Evolutionary conservation across 2,329 filamentous ascomycete genomes (phyloP).

Genomic region (Beauveria sp.): DNA sequence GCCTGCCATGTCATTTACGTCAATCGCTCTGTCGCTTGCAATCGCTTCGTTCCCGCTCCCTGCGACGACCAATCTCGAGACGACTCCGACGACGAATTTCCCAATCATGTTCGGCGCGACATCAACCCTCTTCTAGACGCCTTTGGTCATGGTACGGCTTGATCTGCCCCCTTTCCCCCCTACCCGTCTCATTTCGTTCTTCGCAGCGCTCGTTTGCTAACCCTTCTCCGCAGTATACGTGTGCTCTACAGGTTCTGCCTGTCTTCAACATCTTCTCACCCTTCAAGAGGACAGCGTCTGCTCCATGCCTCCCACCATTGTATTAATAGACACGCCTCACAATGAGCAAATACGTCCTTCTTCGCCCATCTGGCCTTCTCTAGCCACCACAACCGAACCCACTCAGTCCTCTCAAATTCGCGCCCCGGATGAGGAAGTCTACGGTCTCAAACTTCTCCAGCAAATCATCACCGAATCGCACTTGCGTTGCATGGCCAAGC

Average conservation of each 20-base stretch:
- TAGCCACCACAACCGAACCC: constrained; percentile 35
- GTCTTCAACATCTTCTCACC: constrained; percentile 44
- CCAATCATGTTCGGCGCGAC: constrained; percentile 36
- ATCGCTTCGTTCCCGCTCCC: constrained; percentile 33
- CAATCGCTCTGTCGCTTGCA: constrained; percentile 43
- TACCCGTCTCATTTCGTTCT: background rate
- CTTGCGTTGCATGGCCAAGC: constrained; percentile 46
- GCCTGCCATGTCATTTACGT: constrained; percentile 54
- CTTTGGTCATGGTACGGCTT: constrained; percentile 45
- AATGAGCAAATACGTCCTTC: constrained; percentile 33
- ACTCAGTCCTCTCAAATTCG: constrained; percentile 32
- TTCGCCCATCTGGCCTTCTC: constrained; percentile 4
- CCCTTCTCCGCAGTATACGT: constrained; percentile 38
- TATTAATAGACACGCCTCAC: constrained; percentile 49
- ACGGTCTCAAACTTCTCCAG: constrained; percentile 47
- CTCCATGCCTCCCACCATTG: constrained; percentile 48
- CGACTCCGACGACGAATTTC: constrained; percentile 19
- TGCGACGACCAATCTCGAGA: constrained; percentile 13
- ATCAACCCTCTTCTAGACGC: constrained; percentile 43
- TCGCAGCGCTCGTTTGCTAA: constrained; percentile 13
- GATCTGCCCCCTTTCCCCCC: constrained; percentile 14
- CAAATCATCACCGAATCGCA: constrained; percentile 52
- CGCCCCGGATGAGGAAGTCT: constrained; percentile 41
- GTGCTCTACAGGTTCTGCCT: constrained; percentile 45
- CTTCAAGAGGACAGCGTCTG: constrained; percentile 45